phyloP scores from a whole-genome alignment of 345 rosid genomes.

The Hibiscus trionum region DNA sequence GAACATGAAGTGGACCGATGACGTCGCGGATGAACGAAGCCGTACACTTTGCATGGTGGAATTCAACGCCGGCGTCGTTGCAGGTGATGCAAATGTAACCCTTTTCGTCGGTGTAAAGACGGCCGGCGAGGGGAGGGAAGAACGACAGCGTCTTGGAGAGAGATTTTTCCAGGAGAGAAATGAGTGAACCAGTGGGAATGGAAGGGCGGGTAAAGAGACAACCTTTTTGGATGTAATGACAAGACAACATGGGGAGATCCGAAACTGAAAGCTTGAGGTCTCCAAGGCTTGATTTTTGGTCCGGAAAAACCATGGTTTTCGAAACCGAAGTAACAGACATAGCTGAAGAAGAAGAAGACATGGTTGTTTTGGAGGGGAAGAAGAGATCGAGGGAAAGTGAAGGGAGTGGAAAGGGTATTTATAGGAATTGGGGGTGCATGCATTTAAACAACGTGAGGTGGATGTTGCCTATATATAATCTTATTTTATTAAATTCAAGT shows the following conservation, averaged over 20 bases:
- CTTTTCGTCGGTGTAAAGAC: conserved; percentile 40
- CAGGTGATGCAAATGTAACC: conserved; percentile 53
- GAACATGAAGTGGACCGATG: conserved; percentile 46
- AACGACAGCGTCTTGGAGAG: conserved; percentile 45
- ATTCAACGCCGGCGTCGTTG: conserved; percentile 69
- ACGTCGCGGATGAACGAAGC: conserved; percentile 32
- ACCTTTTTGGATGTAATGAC: conserved; percentile 93
- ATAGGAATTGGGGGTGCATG: conserved; percentile 51
- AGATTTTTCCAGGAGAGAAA: conserved; percentile 36
- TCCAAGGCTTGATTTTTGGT: conserved; percentile 37
- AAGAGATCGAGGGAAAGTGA: conserved; percentile 12
- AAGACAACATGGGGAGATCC: conserved; percentile 96
- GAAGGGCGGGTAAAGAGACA: conserved; percentile 52
- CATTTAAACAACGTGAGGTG: conserved; percentile 24
- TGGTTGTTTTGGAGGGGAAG: conserved; percentile 18
- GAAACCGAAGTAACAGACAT: conserved; percentile 34
- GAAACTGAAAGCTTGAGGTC: conserved; percentile 84
- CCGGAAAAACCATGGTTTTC: conserved; percentile 47
- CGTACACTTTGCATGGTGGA: conserved; percentile 45
- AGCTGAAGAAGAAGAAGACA: conserved; percentile 37
- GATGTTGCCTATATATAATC: not conserved
- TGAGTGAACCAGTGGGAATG: conserved; percentile 18
- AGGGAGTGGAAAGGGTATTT: conserved; percentile 20
- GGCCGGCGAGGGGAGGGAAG: conserved; percentile 94
- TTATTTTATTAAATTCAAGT: not conserved